Evolutionary conservation across 805 yeast species (phyloP).

Genomic region (Candida maesae): DNA sequence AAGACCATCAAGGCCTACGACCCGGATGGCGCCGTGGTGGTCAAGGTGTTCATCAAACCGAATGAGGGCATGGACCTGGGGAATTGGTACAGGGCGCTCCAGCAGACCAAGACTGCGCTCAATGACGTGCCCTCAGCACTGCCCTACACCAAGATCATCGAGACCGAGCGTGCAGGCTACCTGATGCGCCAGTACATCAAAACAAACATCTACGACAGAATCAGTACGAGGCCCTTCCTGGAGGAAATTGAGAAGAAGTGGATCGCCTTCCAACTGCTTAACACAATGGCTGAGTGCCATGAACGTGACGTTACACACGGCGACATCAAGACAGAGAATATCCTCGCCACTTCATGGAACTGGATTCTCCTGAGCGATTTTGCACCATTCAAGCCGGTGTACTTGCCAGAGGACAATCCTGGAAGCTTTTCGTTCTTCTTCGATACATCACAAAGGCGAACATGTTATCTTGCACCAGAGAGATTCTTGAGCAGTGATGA

Average conservation of each 20-base stretch:
- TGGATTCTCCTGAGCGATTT: slow-evolving; percentile 84
- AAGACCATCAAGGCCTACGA: slow-evolving; percentile 83
- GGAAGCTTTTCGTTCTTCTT: slow-evolving; percentile 88
- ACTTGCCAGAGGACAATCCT: slow-evolving; percentile 89
- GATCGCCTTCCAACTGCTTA: slow-evolving; percentile 75
- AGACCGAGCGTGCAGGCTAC: slow-evolving; percentile 91
- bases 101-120: slow-evolving; percentile 37
- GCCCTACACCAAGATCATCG: slow-evolving; percentile 70
- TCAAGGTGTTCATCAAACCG: slow-evolving; percentile 83
- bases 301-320: slow-evolving; percentile 68
- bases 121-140: slow-evolving; percentile 56
- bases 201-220: slow-evolving; percentile 80
- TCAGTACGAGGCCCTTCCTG: slow-evolving; percentile 83
- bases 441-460: slow-evolving; percentile 82
- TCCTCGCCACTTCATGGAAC: slow-evolving; percentile 82
- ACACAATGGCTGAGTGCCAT: slow-evolving; percentile 64
- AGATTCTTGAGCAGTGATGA: slow-evolving; percentile 47
- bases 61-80: slow-evolving; percentile 28
- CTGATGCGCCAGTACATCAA: slow-evolving; percentile 76
- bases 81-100: slow-evolving; percentile 22
- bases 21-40: slow-evolving; percentile 64
- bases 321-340: slow-evolving; percentile 87
- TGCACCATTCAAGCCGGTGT: slow-evolving; percentile 79
- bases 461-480: slow-evolving; percentile 94
- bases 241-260: slow-evolving; percentile 79